Conservation (phyloP, 2,329 filamentous ascomycete species). For the Sporothrix sp. region DNA sequence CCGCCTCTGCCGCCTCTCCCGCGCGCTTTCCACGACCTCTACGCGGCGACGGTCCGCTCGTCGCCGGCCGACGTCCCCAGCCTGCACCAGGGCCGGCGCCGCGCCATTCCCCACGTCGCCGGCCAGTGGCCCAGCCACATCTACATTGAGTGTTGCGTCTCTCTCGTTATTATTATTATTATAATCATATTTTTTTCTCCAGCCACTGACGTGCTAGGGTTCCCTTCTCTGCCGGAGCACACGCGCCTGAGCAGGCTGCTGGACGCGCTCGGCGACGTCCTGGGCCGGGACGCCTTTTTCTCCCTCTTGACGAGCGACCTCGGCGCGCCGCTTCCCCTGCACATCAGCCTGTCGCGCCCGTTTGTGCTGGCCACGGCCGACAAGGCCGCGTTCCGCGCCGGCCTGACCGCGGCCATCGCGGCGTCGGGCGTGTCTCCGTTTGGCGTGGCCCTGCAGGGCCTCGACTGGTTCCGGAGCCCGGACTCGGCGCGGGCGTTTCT, state of each 20-base stretch:
- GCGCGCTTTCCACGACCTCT: conserved; percentile 74
- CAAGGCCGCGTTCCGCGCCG: conserved; percentile 56
- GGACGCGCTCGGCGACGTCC: conserved; percentile 22
- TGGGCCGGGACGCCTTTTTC: conserved; percentile 36
- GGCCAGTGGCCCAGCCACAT: conserved; percentile 92
- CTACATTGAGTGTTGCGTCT: conserved; percentile 76
- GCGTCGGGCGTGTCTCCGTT: conserved; percentile 24
- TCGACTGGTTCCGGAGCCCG: conserved; percentile 43
- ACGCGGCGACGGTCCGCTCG: conserved; percentile 69
- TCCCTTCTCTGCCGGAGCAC: conserved; percentile 41
- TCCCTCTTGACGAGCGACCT: conserved; percentile 70
- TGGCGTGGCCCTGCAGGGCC: conserved; percentile 28
- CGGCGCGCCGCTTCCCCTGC: conserved; percentile 67
- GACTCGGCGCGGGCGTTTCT: conserved; percentile 71
- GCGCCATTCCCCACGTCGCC: conserved; percentile 70
- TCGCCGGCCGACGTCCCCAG: conserved; percentile 72
- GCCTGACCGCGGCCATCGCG: conserved; percentile 37
- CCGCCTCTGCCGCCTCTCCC: conserved; percentile 61
- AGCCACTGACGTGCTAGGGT: conserved; percentile 34
- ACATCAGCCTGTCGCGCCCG: conserved; percentile 82
- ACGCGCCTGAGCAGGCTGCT: conserved; percentile 36
- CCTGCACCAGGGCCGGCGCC: conserved; percentile 75
- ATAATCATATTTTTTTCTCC: background rate
- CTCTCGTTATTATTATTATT: background rate
- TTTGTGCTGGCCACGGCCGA: conserved; percentile 63